Conservation (phyloP, 768 basidiomycete genomes). For the Hirschioporus abietinus region DNA sequence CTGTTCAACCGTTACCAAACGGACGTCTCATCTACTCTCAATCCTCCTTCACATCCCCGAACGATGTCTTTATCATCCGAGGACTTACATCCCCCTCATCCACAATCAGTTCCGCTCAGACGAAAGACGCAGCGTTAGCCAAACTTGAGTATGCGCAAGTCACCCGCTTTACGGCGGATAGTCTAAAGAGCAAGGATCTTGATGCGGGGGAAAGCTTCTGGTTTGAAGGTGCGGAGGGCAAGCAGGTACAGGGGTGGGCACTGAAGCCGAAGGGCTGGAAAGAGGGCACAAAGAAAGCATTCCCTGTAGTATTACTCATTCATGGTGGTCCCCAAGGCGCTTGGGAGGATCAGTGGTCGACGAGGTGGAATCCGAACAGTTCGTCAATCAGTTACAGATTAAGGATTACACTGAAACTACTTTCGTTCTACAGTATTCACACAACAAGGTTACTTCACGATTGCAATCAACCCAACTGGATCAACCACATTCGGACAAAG, state of each 20-base stretch:
- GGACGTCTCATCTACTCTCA: slow-evolving; percentile 66
- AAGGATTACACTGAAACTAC: neutral
- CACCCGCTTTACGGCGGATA: slow-evolving; percentile 57
- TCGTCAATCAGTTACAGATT: slow-evolving; percentile 11
- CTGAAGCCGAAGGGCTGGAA: slow-evolving; percentile 77
- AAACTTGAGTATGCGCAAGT: slow-evolving; percentile 44
- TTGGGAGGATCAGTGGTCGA: slow-evolving; percentile 91
- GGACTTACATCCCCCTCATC: slow-evolving; percentile 24
- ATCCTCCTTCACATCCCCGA: slow-evolving; percentile 73
- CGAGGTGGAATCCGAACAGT: slow-evolving; percentile 90
- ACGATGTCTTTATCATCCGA: slow-evolving; percentile 66
- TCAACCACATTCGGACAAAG: slow-evolving; percentile 91
- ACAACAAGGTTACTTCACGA: slow-evolving; percentile 82
- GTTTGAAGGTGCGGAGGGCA: slow-evolving; percentile 79
- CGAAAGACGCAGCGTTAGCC: slow-evolving; percentile 12
- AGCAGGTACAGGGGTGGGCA: slow-evolving; percentile 79
- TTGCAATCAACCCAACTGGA: slow-evolving; percentile 91
- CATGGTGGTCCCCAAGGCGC: slow-evolving; percentile 81
- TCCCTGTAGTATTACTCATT: slow-evolving; percentile 75
- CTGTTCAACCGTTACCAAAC: slow-evolving; percentile 53
- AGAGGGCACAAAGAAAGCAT: slow-evolving; percentile 60
- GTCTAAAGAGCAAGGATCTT: slow-evolving; percentile 54
- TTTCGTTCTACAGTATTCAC: slow-evolving; percentile 52
- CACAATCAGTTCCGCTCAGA: neutral
- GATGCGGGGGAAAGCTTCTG: slow-evolving; percentile 74